Conservation (phyloP, 176 grass and related monocot species). For the Miscanthus lutarioriparius region DNA sequence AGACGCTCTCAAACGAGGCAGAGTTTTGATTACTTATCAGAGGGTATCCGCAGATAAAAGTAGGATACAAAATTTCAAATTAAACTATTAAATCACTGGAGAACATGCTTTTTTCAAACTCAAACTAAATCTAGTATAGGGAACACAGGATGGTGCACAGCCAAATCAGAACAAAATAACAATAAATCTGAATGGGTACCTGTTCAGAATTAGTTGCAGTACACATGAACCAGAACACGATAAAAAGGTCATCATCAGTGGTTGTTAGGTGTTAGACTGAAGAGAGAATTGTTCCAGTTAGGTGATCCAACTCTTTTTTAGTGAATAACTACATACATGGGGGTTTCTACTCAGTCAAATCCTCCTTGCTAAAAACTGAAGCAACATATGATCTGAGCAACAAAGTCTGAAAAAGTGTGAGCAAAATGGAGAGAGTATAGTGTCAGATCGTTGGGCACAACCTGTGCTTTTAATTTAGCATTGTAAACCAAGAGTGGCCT, state of each 20-base stretch:
- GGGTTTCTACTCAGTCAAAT: constrained; percentile 36
- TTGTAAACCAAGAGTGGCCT: neutral
- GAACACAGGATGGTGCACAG: neutral
- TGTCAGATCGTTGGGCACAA: neutral
- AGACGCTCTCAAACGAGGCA: neutral
- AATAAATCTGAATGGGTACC: neutral
- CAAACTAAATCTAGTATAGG: neutral
- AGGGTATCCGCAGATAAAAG: neutral
- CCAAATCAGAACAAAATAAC: neutral
- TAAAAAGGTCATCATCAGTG: constrained; percentile 6
- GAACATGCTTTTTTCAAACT: neutral
- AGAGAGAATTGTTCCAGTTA: constrained; percentile 16
- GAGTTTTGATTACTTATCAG: neutral
- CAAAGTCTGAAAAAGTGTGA: neutral
- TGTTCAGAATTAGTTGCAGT: neutral
- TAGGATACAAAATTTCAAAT: neutral
- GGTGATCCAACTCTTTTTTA: constrained; percentile 13
- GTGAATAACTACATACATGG: neutral
- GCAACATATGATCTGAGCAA: constrained; percentile 25
- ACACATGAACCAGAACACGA: constrained; percentile 1
- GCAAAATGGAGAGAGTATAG: neutral
- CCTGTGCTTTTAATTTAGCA: neutral
- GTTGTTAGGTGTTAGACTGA: constrained; percentile 15
- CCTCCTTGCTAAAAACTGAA: constrained; percentile 27
- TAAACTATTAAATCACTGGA: neutral